These are phyloP conservation scores for Moesziomyces sp. DNA, from an alignment of 1,284 basidiomycete genomes.

Conservation along the genomic window DNA sequence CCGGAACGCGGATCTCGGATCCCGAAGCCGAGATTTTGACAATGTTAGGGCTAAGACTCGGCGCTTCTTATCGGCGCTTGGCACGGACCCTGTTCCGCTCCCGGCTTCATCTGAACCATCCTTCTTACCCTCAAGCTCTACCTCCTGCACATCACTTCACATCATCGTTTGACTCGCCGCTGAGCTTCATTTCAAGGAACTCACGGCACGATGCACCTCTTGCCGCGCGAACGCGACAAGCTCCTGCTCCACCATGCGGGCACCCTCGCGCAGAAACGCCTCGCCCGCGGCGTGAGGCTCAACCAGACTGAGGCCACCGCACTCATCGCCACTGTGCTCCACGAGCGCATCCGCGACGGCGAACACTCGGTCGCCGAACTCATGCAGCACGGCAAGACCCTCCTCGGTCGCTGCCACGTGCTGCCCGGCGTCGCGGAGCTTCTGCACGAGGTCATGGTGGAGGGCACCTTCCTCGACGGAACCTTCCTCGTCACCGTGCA, in stretches of 20 bases:
- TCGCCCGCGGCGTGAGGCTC: slow-evolving; percentile 86
- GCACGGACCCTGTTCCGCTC: neutral
- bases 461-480: slow-evolving; percentile 64
- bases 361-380: slow-evolving; percentile 85
- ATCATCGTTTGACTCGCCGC: neutral
- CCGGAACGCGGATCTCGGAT: slow-evolving; percentile 4
- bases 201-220: slow-evolving; percentile 58
- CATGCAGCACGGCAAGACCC: slow-evolving; percentile 78
- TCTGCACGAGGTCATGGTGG: slow-evolving; percentile 67
- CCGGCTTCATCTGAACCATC: too few relatives aligned
- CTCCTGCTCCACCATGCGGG: slow-evolving; percentile 61
- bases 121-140: neutral
- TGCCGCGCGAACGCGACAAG: slow-evolving; percentile 66
- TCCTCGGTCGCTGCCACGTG: slow-evolving; percentile 92
- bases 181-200: neutral
- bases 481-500: slow-evolving; percentile 71
- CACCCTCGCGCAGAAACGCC: slow-evolving; percentile 87
- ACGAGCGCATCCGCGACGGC: slow-evolving; percentile 96
- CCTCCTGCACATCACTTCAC: neutral
- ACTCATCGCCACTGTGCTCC: slow-evolving; percentile 88
- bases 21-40: neutral
- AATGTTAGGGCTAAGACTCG: neutral
- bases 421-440: slow-evolving; percentile 73
- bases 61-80: neutral
- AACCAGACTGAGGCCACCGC: slow-evolving; percentile 90